Percentiles rank a stretch among this genome's conserved stretches.
Conservation (phyloP, 2,329 filamentous ascomycete species). For the Ambrosiella xylebori region DNA sequence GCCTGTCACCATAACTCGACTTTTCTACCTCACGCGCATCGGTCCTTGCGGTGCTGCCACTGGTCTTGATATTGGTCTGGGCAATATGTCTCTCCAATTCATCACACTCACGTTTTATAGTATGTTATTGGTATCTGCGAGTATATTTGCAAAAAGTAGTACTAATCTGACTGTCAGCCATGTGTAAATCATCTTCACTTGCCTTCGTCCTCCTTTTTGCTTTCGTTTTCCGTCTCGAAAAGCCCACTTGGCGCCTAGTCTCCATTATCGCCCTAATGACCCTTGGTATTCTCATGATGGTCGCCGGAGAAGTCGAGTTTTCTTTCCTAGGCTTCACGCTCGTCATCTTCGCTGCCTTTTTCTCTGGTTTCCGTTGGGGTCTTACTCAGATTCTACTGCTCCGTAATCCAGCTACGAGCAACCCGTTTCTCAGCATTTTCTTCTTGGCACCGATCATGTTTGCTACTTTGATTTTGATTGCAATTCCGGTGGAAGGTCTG, state of each 20-base stretch:
- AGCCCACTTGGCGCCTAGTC: constrained; percentile 69
- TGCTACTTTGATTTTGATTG: constrained; percentile 57
- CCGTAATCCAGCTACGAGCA: constrained; percentile 83
- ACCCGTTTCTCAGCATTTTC: constrained; percentile 93
- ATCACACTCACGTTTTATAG: constrained; percentile 95
- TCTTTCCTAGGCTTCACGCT: constrained; percentile 72
- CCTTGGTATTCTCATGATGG: constrained; percentile 90
- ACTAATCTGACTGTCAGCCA: constrained; percentile 35
- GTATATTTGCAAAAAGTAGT: not conserved
- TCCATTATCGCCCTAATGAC: constrained; percentile 87
- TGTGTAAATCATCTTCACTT: constrained; percentile 96
- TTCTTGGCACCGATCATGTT: constrained; percentile 98
- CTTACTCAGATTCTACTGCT: constrained; percentile 93
- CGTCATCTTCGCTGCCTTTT: constrained; percentile 84
- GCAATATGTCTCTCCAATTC: constrained; percentile 89
- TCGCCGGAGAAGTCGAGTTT: constrained; percentile 85
- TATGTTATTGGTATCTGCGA: constrained; percentile 23
- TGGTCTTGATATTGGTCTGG: constrained; percentile 85
- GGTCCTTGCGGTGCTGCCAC: constrained; percentile 85
- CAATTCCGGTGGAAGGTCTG: constrained; percentile 73
- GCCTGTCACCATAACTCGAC: constrained; percentile 56
- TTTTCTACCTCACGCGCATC: constrained; percentile 84
- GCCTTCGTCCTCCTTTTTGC: constrained; percentile 92
- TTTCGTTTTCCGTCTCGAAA: constrained; percentile 81
- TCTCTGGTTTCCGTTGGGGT: constrained; percentile 94